Evolutionary conservation across 768 basidiomycete genomes (phyloP).

Genomic region (Boletus pseudopeckii): DNA sequence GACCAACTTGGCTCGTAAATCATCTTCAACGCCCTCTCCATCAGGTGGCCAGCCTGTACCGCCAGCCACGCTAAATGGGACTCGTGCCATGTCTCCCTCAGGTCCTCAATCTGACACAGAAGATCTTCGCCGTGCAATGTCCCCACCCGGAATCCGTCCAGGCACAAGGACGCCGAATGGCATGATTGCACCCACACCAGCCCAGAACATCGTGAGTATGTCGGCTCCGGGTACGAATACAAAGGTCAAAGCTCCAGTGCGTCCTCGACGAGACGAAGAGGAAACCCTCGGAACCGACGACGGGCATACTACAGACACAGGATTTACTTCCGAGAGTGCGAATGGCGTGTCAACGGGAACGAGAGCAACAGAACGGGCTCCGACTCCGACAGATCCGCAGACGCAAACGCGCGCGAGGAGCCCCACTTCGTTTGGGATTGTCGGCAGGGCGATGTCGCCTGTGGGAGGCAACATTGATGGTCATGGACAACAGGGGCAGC

Average conservation of each 20-base stretch:
- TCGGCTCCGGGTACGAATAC: conserved; percentile 29
- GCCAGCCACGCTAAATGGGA: conserved; percentile 28
- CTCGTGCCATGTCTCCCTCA: conserved; percentile 67
- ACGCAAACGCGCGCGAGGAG: conserved; percentile 48
- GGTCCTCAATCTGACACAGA: conserved; percentile 47
- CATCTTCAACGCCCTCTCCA: conserved; percentile 41
- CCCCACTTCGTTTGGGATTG: conserved; percentile 42
- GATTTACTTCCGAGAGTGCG: conserved; percentile 39
- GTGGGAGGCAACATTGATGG: conserved; percentile 30
- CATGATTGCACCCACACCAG: conserved; percentile 5
- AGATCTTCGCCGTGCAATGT: conserved; percentile 62
- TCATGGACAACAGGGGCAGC: conserved; percentile 21
- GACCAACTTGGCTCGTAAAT: conserved; percentile 42
- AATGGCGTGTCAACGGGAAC: conserved; percentile 26
- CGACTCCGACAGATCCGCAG: conserved; percentile 52
- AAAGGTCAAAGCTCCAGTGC: conserved; percentile 51
- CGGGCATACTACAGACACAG: conserved; percentile 46
- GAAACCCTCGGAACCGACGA: conserved; percentile 45
- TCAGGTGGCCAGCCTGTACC: conserved; percentile 28
- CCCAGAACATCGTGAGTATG: conserved; percentile 9
- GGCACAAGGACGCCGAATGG: conserved; percentile 35
- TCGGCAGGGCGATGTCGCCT: conserved; percentile 62
- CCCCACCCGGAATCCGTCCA: conserved; percentile 52
- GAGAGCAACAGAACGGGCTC: conserved; percentile 43
- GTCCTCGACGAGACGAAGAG: conserved; percentile 45